These are phyloP conservation scores for Dictyostelium brefeldianum DNA, from an alignment of 78 protist species.

Conservation along the genomic window DNA sequence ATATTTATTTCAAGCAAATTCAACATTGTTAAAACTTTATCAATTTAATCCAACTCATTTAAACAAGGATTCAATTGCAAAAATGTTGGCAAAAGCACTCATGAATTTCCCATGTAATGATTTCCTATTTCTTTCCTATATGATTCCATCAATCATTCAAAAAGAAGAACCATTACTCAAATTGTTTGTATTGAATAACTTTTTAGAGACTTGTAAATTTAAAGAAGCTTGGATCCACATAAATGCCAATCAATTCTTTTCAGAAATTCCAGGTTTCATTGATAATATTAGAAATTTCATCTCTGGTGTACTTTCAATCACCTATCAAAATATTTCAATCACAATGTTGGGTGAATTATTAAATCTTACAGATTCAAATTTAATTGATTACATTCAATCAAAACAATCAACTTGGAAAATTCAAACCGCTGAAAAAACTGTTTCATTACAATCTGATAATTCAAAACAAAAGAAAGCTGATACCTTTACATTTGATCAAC, in stretches of 20 bases:
- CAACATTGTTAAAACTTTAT: constrained; percentile 63
- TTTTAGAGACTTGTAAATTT: constrained; percentile 62
- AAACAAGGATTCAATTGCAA: constrained; percentile 73
- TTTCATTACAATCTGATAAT: constrained; percentile 59
- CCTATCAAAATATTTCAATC: constrained; percentile 50
- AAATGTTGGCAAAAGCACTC: constrained; percentile 70
- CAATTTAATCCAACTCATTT: constrained; percentile 75
- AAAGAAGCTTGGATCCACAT: constrained; percentile 76
- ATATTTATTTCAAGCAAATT: constrained; percentile 73
- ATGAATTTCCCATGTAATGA: constrained; percentile 83
- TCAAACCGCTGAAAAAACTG: neutral
- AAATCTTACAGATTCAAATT: constrained; percentile 18
- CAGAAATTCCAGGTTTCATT: constrained; percentile 42
- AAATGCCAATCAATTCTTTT: constrained; percentile 43
- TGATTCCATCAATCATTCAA: constrained; percentile 79
- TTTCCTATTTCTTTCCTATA: constrained; percentile 67
- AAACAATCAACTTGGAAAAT: constrained; percentile 67
- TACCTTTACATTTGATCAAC: constrained; percentile 72
- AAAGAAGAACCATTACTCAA: constrained; percentile 74
- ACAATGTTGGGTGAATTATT: constrained; percentile 49
- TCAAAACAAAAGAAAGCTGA: constrained; percentile 75
- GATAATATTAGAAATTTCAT: constrained; percentile 56
- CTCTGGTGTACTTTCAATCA: constrained; percentile 64
- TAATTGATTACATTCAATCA: constrained; percentile 26
- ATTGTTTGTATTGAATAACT: constrained; percentile 39